Conservation (phyloP, 2,329 filamentous ascomycete genomes). For the Clarireedia homoeocarpa region DNA sequence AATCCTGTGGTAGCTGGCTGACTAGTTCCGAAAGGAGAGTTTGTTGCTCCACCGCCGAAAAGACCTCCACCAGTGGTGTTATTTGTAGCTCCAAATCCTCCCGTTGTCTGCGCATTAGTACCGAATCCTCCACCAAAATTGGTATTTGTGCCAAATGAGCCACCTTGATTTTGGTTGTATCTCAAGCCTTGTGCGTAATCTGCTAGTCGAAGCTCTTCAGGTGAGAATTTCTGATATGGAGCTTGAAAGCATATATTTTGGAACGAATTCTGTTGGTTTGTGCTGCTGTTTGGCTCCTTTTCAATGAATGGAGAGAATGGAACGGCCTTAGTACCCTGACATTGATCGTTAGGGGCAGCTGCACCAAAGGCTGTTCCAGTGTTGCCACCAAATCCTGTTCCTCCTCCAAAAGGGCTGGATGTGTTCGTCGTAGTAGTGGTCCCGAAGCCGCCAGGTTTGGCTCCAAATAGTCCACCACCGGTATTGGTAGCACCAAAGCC, state of each 20-base stretch:
- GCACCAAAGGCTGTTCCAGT: conserved; percentile 39
- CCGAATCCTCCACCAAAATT: conserved; percentile 33
- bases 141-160: conserved; percentile 56
- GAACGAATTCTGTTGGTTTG: conserved; percentile 54
- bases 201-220: conserved; percentile 73
- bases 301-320: conserved; percentile 63
- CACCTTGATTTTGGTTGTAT: conserved; percentile 75
- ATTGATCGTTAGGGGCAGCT: conserved; percentile 40
- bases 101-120: conserved; percentile 17
- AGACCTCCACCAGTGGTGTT: conserved; percentile 29
- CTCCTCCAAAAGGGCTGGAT: conserved; percentile 24
- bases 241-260: conserved; percentile 75
- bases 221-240: conserved; percentile 80
- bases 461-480: conserved; percentile 26
- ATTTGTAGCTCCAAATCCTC: conserved; percentile 21
- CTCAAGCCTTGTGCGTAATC: conserved; percentile 86
- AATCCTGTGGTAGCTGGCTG: conserved; percentile 40
- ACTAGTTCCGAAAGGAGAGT: conserved; percentile 38
- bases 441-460: conserved; percentile 27
- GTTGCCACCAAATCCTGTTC: conserved; percentile 32
- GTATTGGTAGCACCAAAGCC: conserved; percentile 21
- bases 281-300: conserved; percentile 57
- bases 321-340: conserved; percentile 61
- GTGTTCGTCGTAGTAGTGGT: conserved; percentile 26
- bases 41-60: conserved; percentile 34